Evolutionary conservation across 495 filamentous ascomycete genomes (phyloP).

Genomic region (Penicillium arizonense): DNA sequence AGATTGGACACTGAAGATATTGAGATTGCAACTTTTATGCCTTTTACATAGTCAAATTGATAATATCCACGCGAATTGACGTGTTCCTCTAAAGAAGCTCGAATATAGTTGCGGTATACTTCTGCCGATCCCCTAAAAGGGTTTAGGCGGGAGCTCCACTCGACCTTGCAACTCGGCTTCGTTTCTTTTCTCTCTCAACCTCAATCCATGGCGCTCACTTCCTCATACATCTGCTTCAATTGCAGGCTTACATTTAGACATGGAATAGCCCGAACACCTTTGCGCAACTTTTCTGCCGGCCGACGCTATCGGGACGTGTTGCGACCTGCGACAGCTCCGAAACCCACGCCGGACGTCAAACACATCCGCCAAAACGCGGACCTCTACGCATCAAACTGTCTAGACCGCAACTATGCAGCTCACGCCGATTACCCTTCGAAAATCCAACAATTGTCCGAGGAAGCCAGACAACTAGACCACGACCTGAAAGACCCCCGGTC

Average conservation of each 20-base stretch:
- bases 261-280: slow-evolving; percentile 4
- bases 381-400: slow-evolving; percentile 77
- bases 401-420: slow-evolving; percentile 76
- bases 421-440: slow-evolving; percentile 62
- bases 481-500: slow-evolving; percentile 36
- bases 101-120: neutral
- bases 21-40: no score
- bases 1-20: neutral
- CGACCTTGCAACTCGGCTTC: slow-evolving; percentile 1
- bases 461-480: slow-evolving; percentile 53
- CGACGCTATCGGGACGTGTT: slow-evolving; percentile 28
- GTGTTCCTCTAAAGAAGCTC: no score
- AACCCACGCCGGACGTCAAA: slow-evolving; percentile 75
- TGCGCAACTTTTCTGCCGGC: slow-evolving; percentile 31
- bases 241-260: slow-evolving; percentile 26
- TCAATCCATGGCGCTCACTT: slow-evolving; percentile 23
- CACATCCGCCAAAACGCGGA: slow-evolving; percentile 81
- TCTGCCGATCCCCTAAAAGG: slow-evolving; percentile 2
- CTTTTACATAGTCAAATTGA: no score
- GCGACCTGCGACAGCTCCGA: slow-evolving; percentile 74
- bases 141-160: slow-evolving; percentile 9
- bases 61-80: no score
- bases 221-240: slow-evolving; percentile 38
- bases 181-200: slow-evolving; percentile 8
- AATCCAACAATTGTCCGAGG: slow-evolving; percentile 68